Evolutionary conservation across 23 red algal species (phyloP), one percentile per base, ranked within the genome.

Genomic region (Gracilariopsis chorda): DNA sequence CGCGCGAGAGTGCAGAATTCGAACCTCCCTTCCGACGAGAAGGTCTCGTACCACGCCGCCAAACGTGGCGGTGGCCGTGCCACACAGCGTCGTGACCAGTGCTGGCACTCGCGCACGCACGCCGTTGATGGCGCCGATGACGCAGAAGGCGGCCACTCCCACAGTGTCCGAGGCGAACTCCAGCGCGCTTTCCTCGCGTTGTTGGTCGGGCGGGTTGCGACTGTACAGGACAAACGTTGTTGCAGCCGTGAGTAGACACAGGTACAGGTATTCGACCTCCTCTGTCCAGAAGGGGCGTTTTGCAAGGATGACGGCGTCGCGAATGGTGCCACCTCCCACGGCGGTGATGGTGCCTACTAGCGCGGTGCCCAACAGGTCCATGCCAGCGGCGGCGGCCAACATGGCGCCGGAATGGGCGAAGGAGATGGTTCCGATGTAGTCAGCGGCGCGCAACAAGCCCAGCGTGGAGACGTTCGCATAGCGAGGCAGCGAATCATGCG

Each of bases 261-360:
- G 37, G 32, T 74, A 82, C 7, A 92, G 21, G 39, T 82, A 92
- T 44, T 82, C 77, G 24, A 77, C 47, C 27, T 82, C 61, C 33
- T 69, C 49, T 6, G 78, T 83, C 88, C 88, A 92, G 64, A 73
- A 74, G 10, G 88, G 88, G 8, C 78, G 61, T 17, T 83, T 69
- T 45, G 56, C 76, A 4, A 92, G 78, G 16, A 93, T 83, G 42
- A 93, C 32, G 36, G 81, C 80, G 73, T 93, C 90, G 29, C 90
- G 90, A 51, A 86, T 53, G n/a, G 90, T 93, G 29, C 90, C 90
- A 24, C 90, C 90, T 23, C 90, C 90, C 20, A 93, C 62, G 3
- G 90, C 90, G 43, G 90, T 85, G 70, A 93, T 77, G 52, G 80
- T 86, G 5, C 90, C 90, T n/a, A 93, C 90, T 39, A 84, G 23